phyloP scores from a whole-genome alignment of 352 stramenopile species.

The Poterioochromonas sp. region DNA sequence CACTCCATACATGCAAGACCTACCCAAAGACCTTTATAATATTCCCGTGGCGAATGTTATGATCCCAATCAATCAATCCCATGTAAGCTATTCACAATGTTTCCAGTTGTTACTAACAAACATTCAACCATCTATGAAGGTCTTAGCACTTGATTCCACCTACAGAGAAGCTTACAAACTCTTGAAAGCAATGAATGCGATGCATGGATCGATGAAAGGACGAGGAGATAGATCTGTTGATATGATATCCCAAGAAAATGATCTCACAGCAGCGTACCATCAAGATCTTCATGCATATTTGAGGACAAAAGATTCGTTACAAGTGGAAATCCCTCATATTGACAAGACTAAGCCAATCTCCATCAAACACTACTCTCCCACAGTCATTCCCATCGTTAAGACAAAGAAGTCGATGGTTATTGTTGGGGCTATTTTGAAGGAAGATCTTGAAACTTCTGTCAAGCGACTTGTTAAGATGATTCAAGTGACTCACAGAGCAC shows the following conservation, averaged over 20 bases:
- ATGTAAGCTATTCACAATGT: conserved; percentile 16
- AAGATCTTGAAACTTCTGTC: neutral
- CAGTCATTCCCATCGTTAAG: conserved; percentile 19
- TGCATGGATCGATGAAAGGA: neutral
- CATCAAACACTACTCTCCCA: conserved; percentile 17
- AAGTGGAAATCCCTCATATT: neutral
- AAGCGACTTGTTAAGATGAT: neutral
- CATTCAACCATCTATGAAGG: neutral
- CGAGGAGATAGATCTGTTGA: neutral
- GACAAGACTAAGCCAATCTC: neutral
- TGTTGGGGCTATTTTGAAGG: neutral
- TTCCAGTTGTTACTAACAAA: neutral
- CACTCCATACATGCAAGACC: conserved; percentile 60
- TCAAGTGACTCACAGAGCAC: neutral
- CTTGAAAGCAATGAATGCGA: neutral
- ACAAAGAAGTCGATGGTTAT: conserved; percentile 27
- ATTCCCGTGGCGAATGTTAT: conserved; percentile 61
- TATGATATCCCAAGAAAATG: neutral
- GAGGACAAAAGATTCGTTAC: neutral
- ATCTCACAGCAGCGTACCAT: neutral
- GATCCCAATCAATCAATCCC: conserved; percentile 27
- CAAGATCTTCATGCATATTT: neutral
- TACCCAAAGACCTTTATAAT: conserved; percentile 68
- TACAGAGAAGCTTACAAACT: neutral
- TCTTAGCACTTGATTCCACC: conserved; percentile 12